Percentiles rank a stretch among this genome's conserved stretches.
phyloP scores from a whole-genome alignment of 352 stramenopile genomes.

The Pythium diclinum region DNA sequence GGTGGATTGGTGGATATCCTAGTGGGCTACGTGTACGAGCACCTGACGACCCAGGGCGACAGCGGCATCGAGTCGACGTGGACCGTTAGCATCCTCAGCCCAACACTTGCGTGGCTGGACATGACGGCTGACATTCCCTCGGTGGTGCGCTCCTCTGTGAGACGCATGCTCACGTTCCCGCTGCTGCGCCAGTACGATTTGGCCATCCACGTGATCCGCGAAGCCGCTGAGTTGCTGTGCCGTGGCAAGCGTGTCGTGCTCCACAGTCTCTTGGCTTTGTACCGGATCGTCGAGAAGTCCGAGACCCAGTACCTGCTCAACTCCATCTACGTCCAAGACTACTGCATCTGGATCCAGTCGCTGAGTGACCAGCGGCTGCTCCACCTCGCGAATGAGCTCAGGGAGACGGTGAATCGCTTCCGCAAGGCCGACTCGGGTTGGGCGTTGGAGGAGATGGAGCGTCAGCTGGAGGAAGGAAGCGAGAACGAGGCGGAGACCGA shows the following conservation, averaged over 20 bases:
- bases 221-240: slow-evolving; percentile 85
- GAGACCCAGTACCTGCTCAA: slow-evolving; percentile 97
- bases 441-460: slow-evolving; percentile 74
- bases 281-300: slow-evolving; percentile 91
- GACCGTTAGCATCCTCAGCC: slow-evolving; percentile 94
- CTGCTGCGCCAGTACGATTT: slow-evolving; percentile 94
- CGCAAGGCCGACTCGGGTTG: slow-evolving; percentile 69
- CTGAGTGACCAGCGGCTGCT: slow-evolving; percentile 48
- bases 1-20: slow-evolving; percentile 92
- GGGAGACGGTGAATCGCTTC: slow-evolving; percentile 35
- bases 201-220: slow-evolving; percentile 65
- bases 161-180: slow-evolving; percentile 94
- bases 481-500: slow-evolving; percentile 24
- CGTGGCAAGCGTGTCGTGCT: slow-evolving; percentile 88
- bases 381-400: slow-evolving; percentile 36
- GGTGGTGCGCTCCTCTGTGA: slow-evolving; percentile 70
- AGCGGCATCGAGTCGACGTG: slow-evolving; percentile 95
- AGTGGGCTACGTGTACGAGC: slow-evolving; percentile 95
- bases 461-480: slow-evolving; percentile 35
- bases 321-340: slow-evolving; percentile 94
- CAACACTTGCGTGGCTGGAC: slow-evolving; percentile 94
- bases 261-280: slow-evolving; percentile 88
- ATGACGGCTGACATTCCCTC: slow-evolving; percentile 47
- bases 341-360: slow-evolving; percentile 86
- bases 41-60: slow-evolving; percentile 94